Conservation (phyloP, 176 grass and related monocot genomes). For the Eleusine coracana region DNA sequence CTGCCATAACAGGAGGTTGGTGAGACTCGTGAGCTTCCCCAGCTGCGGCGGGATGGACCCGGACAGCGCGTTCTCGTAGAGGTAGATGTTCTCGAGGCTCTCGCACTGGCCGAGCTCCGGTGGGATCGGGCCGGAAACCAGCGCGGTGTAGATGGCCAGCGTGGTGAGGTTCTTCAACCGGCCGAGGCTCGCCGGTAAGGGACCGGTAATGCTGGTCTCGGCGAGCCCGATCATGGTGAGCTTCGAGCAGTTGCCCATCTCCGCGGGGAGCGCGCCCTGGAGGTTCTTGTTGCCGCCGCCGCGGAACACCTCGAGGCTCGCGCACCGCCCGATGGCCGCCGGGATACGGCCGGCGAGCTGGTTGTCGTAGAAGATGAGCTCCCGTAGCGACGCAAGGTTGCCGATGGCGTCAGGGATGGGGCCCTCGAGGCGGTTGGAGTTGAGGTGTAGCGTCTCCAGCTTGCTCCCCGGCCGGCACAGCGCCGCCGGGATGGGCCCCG, state of each 20-base stretch:
- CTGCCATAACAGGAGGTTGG: slow-evolving; percentile 74
- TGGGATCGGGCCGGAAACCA: slow-evolving; percentile 73
- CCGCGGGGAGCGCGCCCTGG: slow-evolving; percentile 54
- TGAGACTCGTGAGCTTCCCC: slow-evolving; percentile 58
- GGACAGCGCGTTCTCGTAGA: slow-evolving; percentile 78
- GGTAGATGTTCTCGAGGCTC: slow-evolving; percentile 70
- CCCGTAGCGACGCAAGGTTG: slow-evolving; percentile 52
- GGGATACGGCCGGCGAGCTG: slow-evolving; percentile 69
- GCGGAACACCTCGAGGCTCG: slow-evolving; percentile 59
- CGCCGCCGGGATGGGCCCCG: slow-evolving; percentile 48
- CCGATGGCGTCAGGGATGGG: slow-evolving; percentile 62
- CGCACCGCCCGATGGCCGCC: slow-evolving; percentile 43
- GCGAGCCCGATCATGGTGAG: slow-evolving; percentile 76
- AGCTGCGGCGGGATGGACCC: slow-evolving; percentile 76
- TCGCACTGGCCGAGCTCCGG: slow-evolving; percentile 59
- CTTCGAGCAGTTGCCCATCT: slow-evolving; percentile 70
- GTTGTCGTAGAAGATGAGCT: slow-evolving; percentile 80
- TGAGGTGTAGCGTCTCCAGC: slow-evolving; percentile 59
- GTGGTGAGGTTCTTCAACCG: slow-evolving; percentile 70
- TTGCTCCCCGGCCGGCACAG: slow-evolving; percentile 64
- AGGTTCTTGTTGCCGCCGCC: slow-evolving; percentile 80
- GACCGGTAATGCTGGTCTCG: slow-evolving; percentile 74
- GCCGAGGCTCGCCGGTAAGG: slow-evolving; percentile 58
- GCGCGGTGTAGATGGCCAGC: slow-evolving; percentile 71
- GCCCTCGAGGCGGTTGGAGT: slow-evolving; percentile 69